Evolutionary conservation across 805 yeast genomes (phyloP).

Genomic region (Saccharomycopsis javanensis): DNA sequence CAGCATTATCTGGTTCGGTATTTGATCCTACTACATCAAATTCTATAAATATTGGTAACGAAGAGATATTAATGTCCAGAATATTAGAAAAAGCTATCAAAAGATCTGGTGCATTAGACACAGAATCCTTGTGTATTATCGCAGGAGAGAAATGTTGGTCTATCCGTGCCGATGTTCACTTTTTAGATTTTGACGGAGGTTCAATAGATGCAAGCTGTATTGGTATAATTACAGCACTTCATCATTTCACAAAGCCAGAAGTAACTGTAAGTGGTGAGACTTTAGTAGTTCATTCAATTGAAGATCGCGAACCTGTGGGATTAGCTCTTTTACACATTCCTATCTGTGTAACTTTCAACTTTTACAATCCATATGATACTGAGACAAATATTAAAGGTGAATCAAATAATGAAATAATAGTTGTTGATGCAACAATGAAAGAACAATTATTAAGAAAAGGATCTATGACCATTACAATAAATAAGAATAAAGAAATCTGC

Average conservation of each 20-base stretch:
- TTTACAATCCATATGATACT: slow-evolving; percentile 56
- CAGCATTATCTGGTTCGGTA: slow-evolving; percentile 82
- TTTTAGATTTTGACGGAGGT: slow-evolving; percentile 86
- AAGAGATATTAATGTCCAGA: slow-evolving; percentile 72
- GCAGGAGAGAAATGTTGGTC: slow-evolving; percentile 92
- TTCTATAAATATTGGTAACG: slow-evolving; percentile 30
- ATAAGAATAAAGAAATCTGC: slow-evolving; percentile 83
- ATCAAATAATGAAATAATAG: slow-evolving; percentile 44
- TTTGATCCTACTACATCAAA: slow-evolving; percentile 51
- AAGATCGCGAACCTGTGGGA: slow-evolving; percentile 82
- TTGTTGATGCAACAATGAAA: slow-evolving; percentile 65
- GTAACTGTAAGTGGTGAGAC: slow-evolving; percentile 49
- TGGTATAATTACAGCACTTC: slow-evolving; percentile 79
- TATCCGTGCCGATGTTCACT: slow-evolving; percentile 81
- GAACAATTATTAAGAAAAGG: slow-evolving; percentile 78
- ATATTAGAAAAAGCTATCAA: slow-evolving; percentile 86
- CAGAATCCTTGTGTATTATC: slow-evolving; percentile 81
- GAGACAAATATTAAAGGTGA: slow-evolving; percentile 68
- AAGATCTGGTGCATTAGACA: slow-evolving; percentile 82
- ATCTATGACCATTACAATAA: slow-evolving; percentile 72
- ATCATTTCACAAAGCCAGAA: slow-evolving; percentile 80
- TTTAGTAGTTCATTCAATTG: slow-evolving; percentile 55
- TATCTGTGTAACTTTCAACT: slow-evolving; percentile 80
- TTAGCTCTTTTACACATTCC: slow-evolving; percentile 83
- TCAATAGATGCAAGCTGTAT: slow-evolving; percentile 83